Percentiles rank a stretch among this genome's conserved stretches.
Evolutionary conservation across 257 asterid genomes (phyloP).

Genomic region (Nicotiana noctiflora): DNA sequence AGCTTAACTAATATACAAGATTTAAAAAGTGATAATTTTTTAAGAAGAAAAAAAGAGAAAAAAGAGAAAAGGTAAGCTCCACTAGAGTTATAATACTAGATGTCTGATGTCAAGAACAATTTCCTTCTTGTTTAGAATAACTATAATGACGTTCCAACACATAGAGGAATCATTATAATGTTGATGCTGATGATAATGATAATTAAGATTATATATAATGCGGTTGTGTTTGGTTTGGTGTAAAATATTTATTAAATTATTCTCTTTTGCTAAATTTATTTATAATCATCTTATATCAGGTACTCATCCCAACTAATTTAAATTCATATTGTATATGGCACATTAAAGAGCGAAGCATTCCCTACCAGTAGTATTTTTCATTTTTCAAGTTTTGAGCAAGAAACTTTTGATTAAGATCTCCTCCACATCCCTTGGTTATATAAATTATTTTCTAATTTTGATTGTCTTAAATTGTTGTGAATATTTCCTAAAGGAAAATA

Average conservation of each 20-base stretch:
- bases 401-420: too few species aligned
- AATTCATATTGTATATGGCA: too few species aligned
- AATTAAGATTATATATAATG: neutral
- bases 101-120: neutral
- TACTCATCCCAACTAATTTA: too few species aligned
- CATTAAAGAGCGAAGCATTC: too few species aligned
- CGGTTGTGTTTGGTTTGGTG: neutral
- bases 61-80: conserved; percentile 8
- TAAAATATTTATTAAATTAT: neutral
- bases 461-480: neutral
- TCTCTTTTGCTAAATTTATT: neutral
- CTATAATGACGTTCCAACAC: neutral
- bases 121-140: neutral
- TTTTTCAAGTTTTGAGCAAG: too few species aligned
- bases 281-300: too few species aligned
- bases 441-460: neutral
- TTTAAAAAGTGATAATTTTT: neutral
- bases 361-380: too few species aligned
- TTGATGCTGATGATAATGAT: neutral
- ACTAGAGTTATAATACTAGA: neutral
- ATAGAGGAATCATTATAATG: neutral
- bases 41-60: neutral
- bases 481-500: neutral
- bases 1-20: neutral
- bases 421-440: too few species aligned